Conservation (phyloP, 2,329 filamentous ascomycete species). For the Pseudopyrenochaeta lycopersici region DNA sequence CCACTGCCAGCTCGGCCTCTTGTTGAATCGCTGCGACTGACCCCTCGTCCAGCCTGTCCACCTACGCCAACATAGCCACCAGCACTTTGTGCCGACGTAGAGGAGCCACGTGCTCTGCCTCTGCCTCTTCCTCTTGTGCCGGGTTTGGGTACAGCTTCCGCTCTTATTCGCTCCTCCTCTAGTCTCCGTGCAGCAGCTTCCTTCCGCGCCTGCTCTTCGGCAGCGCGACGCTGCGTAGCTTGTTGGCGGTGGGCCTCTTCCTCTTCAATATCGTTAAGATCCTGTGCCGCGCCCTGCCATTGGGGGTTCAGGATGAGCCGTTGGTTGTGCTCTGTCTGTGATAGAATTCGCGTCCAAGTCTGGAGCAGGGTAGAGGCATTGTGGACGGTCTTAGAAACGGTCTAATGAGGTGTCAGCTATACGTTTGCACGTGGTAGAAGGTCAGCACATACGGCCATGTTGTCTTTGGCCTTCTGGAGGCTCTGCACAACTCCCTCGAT, state of each 20-base stretch:
- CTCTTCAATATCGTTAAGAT: constrained; percentile 85
- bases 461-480: constrained; percentile 74
- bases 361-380: constrained; percentile 90
- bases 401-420: constrained; percentile 59
- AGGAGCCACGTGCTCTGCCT: constrained; percentile 45
- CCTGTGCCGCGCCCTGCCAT: constrained; percentile 89
- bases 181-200: constrained; percentile 70
- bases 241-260: constrained; percentile 78
- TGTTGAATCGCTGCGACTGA: constrained; percentile 56
- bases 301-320: constrained; percentile 85
- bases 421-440: not conserved
- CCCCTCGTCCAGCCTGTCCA: constrained; percentile 58
- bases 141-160: constrained; percentile 63
- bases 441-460: constrained; percentile 72
- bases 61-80: constrained; percentile 55
- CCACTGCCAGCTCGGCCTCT: constrained; percentile 54
- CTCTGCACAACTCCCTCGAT: constrained; percentile 81
- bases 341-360: constrained; percentile 95
- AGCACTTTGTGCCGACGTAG: constrained; percentile 37
- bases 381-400: constrained; percentile 83
- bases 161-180: constrained; percentile 63
- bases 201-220: constrained; percentile 79
- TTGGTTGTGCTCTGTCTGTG: constrained; percentile 97
- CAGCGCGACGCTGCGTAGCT: constrained; percentile 77
- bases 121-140: constrained; percentile 48